A percentile compares a stretch with the other conserved stretches of the same genome.
These are phyloP conservation scores for Adenanthera pavonina DNA, from an alignment of 306 rosid species.

Conservation along the genomic window DNA sequence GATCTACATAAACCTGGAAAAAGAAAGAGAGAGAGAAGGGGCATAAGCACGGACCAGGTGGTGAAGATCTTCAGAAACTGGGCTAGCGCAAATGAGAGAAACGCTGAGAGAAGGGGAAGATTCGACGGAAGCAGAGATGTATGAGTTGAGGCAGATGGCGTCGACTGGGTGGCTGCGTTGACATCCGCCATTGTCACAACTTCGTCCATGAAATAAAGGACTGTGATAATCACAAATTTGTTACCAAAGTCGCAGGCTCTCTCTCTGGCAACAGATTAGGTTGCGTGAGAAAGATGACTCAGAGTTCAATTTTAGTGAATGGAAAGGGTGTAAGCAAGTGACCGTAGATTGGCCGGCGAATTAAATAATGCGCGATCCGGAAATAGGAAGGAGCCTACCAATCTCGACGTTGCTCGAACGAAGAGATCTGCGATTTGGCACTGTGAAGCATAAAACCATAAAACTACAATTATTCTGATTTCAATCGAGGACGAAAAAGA, in stretches of 20 bases:
- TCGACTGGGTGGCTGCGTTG: slow-evolving; percentile 39
- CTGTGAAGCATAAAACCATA: not conserved
- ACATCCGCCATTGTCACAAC: slow-evolving; percentile 64
- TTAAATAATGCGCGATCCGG: not conserved
- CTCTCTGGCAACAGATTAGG: not conserved
- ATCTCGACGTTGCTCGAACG: not conserved
- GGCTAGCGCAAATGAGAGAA: slow-evolving; percentile 79
- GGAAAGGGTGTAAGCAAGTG: not conserved
- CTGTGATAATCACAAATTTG: not conserved
- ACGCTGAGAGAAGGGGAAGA: slow-evolving; percentile 64
- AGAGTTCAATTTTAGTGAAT: not conserved
- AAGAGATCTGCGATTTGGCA: not conserved
- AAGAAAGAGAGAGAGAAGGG: not conserved
- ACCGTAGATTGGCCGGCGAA: not conserved
- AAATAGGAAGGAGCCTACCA: not conserved
- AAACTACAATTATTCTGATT: not conserved
- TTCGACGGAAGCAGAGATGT: slow-evolving; percentile 49
- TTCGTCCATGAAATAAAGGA: slow-evolving; percentile 47
- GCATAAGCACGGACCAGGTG: slow-evolving; percentile 63
- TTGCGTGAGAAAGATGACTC: not conserved
- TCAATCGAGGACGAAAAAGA: not conserved
- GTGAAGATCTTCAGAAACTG: slow-evolving; percentile 98
- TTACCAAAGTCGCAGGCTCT: not conserved
- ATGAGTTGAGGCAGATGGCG: slow-evolving; percentile 39
- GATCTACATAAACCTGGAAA: not conserved